phyloP scores from a whole-genome alignment of 176 grass and related monocot genomes.

The Eragrostis nindensis region DNA sequence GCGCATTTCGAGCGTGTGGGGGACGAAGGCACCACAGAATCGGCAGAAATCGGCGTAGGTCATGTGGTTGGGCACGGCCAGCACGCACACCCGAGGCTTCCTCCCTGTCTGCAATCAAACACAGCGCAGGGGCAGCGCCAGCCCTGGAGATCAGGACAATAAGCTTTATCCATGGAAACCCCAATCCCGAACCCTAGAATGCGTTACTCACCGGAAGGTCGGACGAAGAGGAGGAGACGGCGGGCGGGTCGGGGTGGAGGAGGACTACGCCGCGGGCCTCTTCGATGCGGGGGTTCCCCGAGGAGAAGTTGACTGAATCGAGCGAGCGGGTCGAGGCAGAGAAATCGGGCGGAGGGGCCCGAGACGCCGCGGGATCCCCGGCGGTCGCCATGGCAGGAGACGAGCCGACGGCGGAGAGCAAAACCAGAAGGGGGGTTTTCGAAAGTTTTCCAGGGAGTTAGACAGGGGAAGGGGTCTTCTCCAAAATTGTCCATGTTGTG shows the following conservation, averaged over 20 bases:
- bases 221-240: slow-evolving; percentile 11
- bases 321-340: slow-evolving; percentile 33
- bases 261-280: slow-evolving; percentile 84
- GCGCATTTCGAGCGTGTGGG: slow-evolving; percentile 91
- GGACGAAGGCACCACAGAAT: slow-evolving; percentile 73
- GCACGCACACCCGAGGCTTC: slow-evolving; percentile 82
- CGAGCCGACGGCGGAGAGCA: slow-evolving; percentile 17
- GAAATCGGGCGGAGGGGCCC: neutral
- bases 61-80: slow-evolving; percentile 89
- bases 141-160: slow-evolving; percentile 3
- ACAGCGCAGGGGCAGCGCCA: neutral
- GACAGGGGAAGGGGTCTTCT: neutral
- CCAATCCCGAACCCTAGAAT: neutral
- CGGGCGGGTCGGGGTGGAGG: slow-evolving; percentile 56
- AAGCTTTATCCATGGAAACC: neutral
- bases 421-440: slow-evolving; percentile 7
- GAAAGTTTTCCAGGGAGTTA: neutral
- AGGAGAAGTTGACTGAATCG: slow-evolving; percentile 75
- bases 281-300: slow-evolving; percentile 94
- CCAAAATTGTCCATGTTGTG: neutral
- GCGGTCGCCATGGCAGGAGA: slow-evolving; percentile 43
- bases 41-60: slow-evolving; percentile 92
- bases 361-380: slow-evolving; percentile 2
- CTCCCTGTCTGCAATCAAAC: slow-evolving; percentile 57
- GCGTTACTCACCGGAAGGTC: slow-evolving; percentile 57